These are phyloP conservation scores for Lasiodiplodia theobromae DNA, from an alignment of 2,329 filamentous ascomycete genomes.

Conservation along the genomic window DNA sequence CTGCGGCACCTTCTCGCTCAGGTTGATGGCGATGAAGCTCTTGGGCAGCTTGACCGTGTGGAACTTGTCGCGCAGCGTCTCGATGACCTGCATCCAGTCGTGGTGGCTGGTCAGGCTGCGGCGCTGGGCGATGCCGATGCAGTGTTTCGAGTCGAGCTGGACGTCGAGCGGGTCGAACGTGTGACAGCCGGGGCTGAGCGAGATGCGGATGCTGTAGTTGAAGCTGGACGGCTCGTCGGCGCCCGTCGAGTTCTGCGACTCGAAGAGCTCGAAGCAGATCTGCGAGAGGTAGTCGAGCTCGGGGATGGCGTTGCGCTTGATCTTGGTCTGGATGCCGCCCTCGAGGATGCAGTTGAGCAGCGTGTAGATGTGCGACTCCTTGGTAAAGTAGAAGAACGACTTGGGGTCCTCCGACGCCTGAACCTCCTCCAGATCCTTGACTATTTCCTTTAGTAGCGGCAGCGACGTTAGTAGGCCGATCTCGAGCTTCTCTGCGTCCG, in stretches of 20 bases:
- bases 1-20: conserved; percentile 56
- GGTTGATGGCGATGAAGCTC: conserved; percentile 59
- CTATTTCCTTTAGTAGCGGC: conserved; percentile 93
- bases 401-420: conserved; percentile 94
- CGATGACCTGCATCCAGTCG: conserved; percentile 97
- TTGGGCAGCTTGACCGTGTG: conserved; percentile 72
- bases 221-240: conserved; percentile 73
- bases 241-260: conserved; percentile 76
- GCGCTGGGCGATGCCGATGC: conserved; percentile 91
- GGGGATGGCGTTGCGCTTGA: conserved; percentile 91
- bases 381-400: conserved; percentile 98
- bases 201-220: conserved; percentile 95
- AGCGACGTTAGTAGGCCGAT: conserved; percentile 94
- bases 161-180: conserved; percentile 96
- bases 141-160: conserved; percentile 93
- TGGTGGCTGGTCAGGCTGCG: conserved; percentile 88
- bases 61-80: conserved; percentile 92
- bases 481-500: conserved; percentile 95
- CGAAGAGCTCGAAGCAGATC: conserved; percentile 97
- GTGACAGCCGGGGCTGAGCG: conserved; percentile 93
- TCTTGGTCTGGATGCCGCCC: conserved; percentile 96
- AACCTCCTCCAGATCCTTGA: conserved; percentile 95
- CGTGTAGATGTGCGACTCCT: conserved; percentile 98
- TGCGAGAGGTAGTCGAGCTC: conserved; percentile 97
- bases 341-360: conserved; percentile 97